phyloP scores from a whole-genome alignment of 306 rosid genomes.

The Canavalia gladiata region DNA sequence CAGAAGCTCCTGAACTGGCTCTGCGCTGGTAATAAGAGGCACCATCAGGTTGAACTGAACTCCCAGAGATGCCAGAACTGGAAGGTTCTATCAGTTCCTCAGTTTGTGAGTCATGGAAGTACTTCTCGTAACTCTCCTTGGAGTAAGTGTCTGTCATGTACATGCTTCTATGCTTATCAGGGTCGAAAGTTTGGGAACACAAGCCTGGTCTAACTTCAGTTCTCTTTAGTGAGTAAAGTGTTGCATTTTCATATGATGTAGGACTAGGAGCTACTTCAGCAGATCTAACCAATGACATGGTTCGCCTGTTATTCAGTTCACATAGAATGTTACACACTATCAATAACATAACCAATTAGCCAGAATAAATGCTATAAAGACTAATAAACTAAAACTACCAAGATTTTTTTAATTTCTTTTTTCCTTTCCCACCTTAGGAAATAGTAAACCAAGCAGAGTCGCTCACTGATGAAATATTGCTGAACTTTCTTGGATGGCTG shows the following conservation, averaged over 20 bases:
- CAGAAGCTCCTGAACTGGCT: conserved; percentile 55
- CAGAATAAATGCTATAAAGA: conserved; percentile 18
- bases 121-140: conserved; percentile 80
- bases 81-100: conserved; percentile 70
- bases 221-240: conserved; percentile 73
- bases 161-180: conserved; percentile 62
- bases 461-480: conserved; percentile 40
- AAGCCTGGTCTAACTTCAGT: conserved; percentile 61
- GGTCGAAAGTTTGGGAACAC: conserved; percentile 60
- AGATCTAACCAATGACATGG: conserved; percentile 80
- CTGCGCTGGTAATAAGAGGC: conserved; percentile 52
- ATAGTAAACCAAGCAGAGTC: conserved; percentile 19
- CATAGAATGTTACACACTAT: conserved; percentile 43
- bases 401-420: neutral
- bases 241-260: conserved; percentile 66
- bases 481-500: conserved; percentile 41
- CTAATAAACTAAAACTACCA: conserved; percentile 32
- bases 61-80: conserved; percentile 63
- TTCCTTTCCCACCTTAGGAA: conserved; percentile 31
- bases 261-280: conserved; percentile 64
- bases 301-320: conserved; percentile 45
- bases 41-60: conserved; percentile 60
- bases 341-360: conserved; percentile 39
- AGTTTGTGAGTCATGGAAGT: conserved; percentile 75
- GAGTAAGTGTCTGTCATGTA: conserved; percentile 66